Base-by-base conservation (phyloP, 2,329 filamentous ascomycete genomes). In the Aureobasidium uvarum region DNA sequence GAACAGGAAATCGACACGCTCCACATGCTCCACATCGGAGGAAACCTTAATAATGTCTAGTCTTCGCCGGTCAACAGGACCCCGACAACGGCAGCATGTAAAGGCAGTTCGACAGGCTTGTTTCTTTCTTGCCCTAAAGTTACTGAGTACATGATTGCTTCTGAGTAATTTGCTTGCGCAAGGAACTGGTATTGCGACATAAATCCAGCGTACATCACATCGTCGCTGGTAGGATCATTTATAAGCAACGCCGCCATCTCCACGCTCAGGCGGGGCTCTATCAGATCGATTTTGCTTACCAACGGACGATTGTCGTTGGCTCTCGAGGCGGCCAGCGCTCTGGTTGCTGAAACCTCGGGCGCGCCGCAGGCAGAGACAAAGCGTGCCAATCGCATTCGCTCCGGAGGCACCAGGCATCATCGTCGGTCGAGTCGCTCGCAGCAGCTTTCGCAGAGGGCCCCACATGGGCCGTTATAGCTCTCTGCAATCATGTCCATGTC, bases 401-500 rank as follows among this genome's bases (percentile, higher is more conserved):
- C 18, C 1, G 13, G 16, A 51, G 16, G 5, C 25, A 51, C 31
- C 25, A 51, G 33, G 23, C 45, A 33, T 28, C 18, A n/a, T 31
- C 43, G 28, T 48, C 20, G 45, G 3, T 28, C 48, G 10, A 54
- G 28, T 63, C 48, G 10, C 20, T 36, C 31, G 43, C n/a, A 60
- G 28, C 56, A 46, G 14, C 60, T 45, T 33, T 43, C 39, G 10
- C 36, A 63, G 28, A 63, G 39, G 60, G 60, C 60, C 60, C 60
- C 60, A 63, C 60, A 63, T 63, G 60, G 43, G 60, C 60, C 60
- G 60, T 63, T 63, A 39, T 63, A 63, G 60, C 60, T 45, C 58
- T 62, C 38, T 63, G 25, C 10, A 63, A 28, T 54, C 60, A 63
- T 63, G 60, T 54, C 60, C 36, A 52, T 54, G 46, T 52, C 46